Evolutionary conservation across 2,329 filamentous ascomycete genomes (phyloP), one percentile per base, ranked within the genome.

Genomic region (Diaporthe aspalathi): DNA sequence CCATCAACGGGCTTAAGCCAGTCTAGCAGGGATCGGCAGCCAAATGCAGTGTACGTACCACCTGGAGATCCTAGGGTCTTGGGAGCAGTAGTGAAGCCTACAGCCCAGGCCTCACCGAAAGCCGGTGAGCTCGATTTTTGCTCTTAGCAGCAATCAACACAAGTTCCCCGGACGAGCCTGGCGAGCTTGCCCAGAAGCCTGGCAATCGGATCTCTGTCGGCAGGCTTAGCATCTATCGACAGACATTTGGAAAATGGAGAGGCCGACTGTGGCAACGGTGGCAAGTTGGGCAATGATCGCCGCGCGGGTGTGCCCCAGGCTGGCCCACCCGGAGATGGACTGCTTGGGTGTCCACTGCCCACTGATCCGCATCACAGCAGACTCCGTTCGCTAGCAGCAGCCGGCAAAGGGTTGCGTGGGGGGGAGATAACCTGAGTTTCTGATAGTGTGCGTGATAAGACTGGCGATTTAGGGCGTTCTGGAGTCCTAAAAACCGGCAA

Each of bases 191-290:
- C 17, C 5, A 29, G 56, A 22, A 60, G 56, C 40, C 43, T 38
- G 35, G 11, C 6, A 12, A 20, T 11, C 29, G 24, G 17, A 63
- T 20, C 12, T 32, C 27, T 17, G 47, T 20, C 20, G 40, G 20
- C 43, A 35, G 57, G 40, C 57, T 63, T 63, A 40, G 57, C 40
- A 63, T 63, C 40, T 49, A 27, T 63, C 57, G 27, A 63, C 8
- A 32, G 38, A 60, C 56, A 45, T 29, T n/a, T 45, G 20, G 24
- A 32, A 29, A 32, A 6, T 47, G 56, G 40, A 47, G 57, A 62
- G 40, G 5, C 22, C 57, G 11, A 45, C 40, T 14, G 24, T 63
- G 43, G 57, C 57, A 63, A 35, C 20, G 38, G 57, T 49, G 57
- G 40, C 57, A 47, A 35, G 40, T 32, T 17, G 43, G 57, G 57